Evolutionary conservation across 768 basidiomycete genomes (phyloP), one percentile per base, ranked within the genome.

Genomic region (Leccinum barrowsii): DNA sequence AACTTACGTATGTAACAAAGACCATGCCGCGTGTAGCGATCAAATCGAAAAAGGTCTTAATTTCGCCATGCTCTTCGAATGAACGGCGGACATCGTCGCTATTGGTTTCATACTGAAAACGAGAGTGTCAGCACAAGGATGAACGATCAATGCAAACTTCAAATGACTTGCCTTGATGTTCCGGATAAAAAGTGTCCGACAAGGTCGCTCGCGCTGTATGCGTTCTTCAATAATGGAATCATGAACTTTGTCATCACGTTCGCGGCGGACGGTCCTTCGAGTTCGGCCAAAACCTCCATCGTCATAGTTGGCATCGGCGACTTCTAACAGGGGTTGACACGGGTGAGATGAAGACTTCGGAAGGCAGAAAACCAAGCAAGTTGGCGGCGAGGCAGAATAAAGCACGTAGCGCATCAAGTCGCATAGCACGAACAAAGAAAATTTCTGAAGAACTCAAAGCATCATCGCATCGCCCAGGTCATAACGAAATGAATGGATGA

Each of bases 21-120:
- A 98, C 90, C 92, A 99, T 97, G n/a, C 97, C 97, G 59, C 97
- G 82, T 11, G 90, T 95, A 51, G 85, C 83, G 61, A 98, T 91
- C 19, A 98, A 78, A 74, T 99, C 97, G 73, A 98, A 98, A 73
- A 95, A 98, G 1, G 92, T 94, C 76, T 94, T 94, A 77, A 98
- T 92, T 67, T 94, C 92, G 62, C 97, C 97, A 68, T 93, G 91
- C 59, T 90, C 88, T 76, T 93, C 92, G 74, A 98, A 99, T 54
- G 85, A 83, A 47, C 79, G 81, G 60, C 90, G 87, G 7, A 99
- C 87, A 69, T 89, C 87, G 4, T 87, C 85, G 70, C 92, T 92
- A 64, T 85, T 85, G 35, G 91, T 92, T 80, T 94, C 92, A 77
- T 94, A 94, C 92, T 94, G 72, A 63, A 56, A 58, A 32, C 5